phyloP scores from a whole-genome alignment of 805 yeast genomes.

The Nakazawaea ernobii region DNA sequence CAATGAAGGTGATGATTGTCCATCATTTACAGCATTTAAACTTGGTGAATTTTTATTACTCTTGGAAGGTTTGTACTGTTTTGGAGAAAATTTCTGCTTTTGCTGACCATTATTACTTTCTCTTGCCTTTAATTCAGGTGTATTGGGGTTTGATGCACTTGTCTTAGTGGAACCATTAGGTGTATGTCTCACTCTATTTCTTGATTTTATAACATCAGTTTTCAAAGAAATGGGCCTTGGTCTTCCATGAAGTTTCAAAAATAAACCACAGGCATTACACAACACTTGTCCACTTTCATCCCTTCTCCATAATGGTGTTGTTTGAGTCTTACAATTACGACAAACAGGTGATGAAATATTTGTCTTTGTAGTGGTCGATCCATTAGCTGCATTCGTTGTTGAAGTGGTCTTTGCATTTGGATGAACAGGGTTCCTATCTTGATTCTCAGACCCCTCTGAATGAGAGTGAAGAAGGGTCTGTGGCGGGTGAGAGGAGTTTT shows the following conservation, averaged over 20 bases:
- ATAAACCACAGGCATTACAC: constrained; percentile 92
- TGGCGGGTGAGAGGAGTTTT: not conserved
- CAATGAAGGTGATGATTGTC: constrained; percentile 28
- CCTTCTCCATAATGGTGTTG: constrained; percentile 93
- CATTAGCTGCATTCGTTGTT: constrained; percentile 47
- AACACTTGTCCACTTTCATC: constrained; percentile 87
- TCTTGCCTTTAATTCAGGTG: constrained; percentile 52
- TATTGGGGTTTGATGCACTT: constrained; percentile 37
- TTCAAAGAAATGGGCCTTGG: constrained; percentile 88
- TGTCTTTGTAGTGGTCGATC: constrained; percentile 59
- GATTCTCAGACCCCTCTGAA: constrained; percentile 13
- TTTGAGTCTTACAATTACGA: constrained; percentile 86
- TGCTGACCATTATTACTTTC: constrained; percentile 23
- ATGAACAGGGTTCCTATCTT: constrained; percentile 31
- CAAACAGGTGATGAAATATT: constrained; percentile 68
- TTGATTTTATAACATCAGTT: constrained; percentile 86
- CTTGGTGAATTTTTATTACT: constrained; percentile 11
- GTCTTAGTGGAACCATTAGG: constrained; percentile 13
- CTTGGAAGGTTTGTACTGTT: constrained; percentile 28
- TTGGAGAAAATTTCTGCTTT: constrained; percentile 26
- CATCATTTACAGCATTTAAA: not conserved
- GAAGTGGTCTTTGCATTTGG: constrained; percentile 61
- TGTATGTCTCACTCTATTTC: constrained; percentile 72
- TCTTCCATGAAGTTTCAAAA: constrained; percentile 84
- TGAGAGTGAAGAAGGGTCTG: constrained; percentile 1